phyloP scores from a whole-genome alignment of 371 early-diverging fungal genomes.

The Syncephalastrum contaminatum region DNA sequence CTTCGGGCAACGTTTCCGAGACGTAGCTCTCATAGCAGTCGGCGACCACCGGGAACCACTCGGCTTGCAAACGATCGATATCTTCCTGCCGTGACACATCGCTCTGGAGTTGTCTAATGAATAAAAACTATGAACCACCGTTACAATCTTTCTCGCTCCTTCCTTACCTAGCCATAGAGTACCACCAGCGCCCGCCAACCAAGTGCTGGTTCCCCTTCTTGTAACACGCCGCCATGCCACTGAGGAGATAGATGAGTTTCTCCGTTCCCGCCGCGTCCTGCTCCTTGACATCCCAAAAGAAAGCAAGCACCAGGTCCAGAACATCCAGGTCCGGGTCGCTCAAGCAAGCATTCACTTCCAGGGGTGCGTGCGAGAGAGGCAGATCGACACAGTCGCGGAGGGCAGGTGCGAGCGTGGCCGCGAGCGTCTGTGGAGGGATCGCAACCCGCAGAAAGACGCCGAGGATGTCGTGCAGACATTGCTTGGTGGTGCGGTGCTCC shows the following conservation, averaged over 20 bases:
- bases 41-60: too few relatives aligned
- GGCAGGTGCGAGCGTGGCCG: slow-evolving; percentile 21
- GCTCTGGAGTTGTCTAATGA: too few relatives aligned
- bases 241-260: slow-evolving; percentile 24
- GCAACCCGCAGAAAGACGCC: slow-evolving; percentile 40
- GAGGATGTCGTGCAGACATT: slow-evolving; percentile 33
- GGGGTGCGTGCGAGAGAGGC: slow-evolving; percentile 11
- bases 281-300: slow-evolving; percentile 24
- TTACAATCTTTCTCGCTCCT: too few relatives aligned
- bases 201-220: slow-evolving; percentile 24
- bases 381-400: slow-evolving; percentile 11
- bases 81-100: too few relatives aligned
- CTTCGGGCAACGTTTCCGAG: not conserved
- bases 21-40: too few relatives aligned
- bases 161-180: slow-evolving; percentile 29
- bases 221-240: slow-evolving; percentile 20
- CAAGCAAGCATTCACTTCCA: slow-evolving; percentile 17
- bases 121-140: too few relatives aligned
- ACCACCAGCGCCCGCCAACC: slow-evolving; percentile 43
- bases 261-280: slow-evolving; percentile 13
- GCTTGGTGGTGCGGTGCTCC: slow-evolving; percentile 24
- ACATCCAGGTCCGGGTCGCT: slow-evolving; percentile 21
- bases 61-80: too few relatives aligned
- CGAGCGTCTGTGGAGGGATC: slow-evolving; percentile 36
- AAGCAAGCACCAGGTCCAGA: slow-evolving; percentile 27